A percentile compares a stretch with the other conserved stretches of the same genome.
phyloP scores from a whole-genome alignment of 345 rosid genomes.

The Citrus australasica region DNA sequence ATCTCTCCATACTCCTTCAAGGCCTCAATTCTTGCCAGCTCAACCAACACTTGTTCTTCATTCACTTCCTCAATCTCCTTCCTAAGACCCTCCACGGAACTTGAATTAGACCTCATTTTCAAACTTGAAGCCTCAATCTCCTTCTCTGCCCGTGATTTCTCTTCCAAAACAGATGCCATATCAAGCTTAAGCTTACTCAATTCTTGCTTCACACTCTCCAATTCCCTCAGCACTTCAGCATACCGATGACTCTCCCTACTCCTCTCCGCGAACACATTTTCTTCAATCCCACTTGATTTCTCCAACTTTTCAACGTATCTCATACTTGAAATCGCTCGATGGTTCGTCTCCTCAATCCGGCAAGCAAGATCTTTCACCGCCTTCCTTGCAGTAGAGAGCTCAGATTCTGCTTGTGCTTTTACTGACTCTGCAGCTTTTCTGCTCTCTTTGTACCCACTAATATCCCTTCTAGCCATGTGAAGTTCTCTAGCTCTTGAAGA shows the following conservation, averaged over 20 bases:
- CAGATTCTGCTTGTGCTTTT: constrained; percentile 50
- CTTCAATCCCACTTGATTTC: constrained; percentile 18
- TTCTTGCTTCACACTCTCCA: constrained; percentile 61
- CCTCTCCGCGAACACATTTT: constrained; percentile 10
- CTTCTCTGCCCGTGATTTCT: constrained; percentile 54
- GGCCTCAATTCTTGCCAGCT: constrained; percentile 81
- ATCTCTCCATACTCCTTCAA: constrained; percentile 58
- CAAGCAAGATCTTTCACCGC: constrained; percentile 44
- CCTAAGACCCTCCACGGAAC: constrained; percentile 42
- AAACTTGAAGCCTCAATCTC: constrained; percentile 31
- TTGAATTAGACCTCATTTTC: constrained; percentile 27
- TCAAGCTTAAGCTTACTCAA: constrained; percentile 74
- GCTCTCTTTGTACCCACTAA: constrained; percentile 45
- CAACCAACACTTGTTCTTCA: constrained; percentile 78
- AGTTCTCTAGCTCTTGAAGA: constrained; percentile 58
- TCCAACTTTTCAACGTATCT: constrained; percentile 26
- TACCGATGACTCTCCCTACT: constrained; percentile 22
- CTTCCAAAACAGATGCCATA: constrained; percentile 50
- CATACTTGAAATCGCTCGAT: constrained; percentile 22
- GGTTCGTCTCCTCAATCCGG: constrained; percentile 43
- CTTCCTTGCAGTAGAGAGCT: constrained; percentile 41
- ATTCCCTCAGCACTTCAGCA: constrained; percentile 43
- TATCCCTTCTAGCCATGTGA: constrained; percentile 51
- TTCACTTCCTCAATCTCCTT: constrained; percentile 63
- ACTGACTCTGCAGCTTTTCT: constrained; percentile 43